phyloP scores from a whole-genome alignment of 176 grass and related monocot species.

The Eremochloa ophiuroides region DNA sequence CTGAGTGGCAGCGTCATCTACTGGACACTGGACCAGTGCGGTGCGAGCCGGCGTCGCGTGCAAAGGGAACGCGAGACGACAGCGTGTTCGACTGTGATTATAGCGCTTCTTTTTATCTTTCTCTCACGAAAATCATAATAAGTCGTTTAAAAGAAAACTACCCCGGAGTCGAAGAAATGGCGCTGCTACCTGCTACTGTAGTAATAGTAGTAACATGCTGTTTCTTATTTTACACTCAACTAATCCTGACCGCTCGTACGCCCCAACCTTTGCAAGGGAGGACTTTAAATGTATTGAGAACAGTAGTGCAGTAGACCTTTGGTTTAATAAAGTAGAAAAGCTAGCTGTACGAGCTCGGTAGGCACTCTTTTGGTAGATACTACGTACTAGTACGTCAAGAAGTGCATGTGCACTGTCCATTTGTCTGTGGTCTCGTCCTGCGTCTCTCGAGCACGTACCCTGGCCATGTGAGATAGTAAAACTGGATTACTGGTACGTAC shows the following conservation, averaged over 20 bases:
- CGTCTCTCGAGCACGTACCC: neutral
- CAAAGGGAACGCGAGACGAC: no score
- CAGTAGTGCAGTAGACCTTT: neutral
- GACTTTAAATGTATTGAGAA: neutral
- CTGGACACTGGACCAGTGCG: neutral
- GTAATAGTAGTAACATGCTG: no score
- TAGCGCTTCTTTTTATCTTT: no score
- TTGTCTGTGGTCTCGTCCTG: neutral
- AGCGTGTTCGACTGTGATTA: no score
- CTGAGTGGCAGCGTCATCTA: neutral
- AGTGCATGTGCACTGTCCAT: neutral
- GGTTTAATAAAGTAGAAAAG: neutral
- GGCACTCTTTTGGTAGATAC: neutral
- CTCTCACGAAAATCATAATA: no score
- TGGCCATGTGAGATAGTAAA: neutral
- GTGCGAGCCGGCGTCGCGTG: neutral
- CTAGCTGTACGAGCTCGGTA: neutral
- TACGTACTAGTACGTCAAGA: neutral
- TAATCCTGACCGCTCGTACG: neutral
- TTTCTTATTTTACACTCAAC: neutral
- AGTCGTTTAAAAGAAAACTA: no score
- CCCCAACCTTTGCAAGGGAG: neutral
- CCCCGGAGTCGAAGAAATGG: neutral
- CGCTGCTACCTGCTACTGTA: neutral
- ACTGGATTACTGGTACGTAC: neutral